Conservation (phyloP, 805 yeast species). For the Nakazawaea ernobii region DNA sequence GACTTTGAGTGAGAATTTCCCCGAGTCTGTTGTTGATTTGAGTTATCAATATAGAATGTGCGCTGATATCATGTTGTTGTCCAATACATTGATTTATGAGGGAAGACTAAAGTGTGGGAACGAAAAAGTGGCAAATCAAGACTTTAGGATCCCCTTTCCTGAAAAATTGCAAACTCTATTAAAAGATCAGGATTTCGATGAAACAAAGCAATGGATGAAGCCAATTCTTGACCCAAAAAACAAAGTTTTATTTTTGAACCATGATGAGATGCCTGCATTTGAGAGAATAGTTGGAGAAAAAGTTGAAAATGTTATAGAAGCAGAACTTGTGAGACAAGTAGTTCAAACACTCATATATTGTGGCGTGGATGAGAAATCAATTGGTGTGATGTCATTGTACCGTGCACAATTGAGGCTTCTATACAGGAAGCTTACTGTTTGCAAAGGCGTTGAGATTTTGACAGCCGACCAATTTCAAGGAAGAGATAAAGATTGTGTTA, state of each 20-base stretch:
- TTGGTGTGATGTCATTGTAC: slow-evolving; percentile 89
- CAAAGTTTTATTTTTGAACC: slow-evolving; percentile 74
- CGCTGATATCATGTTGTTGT: slow-evolving; percentile 75
- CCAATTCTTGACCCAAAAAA: slow-evolving; percentile 46
- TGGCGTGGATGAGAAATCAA: slow-evolving; percentile 53
- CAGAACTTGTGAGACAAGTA: slow-evolving; percentile 53
- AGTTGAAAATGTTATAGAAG: slow-evolving; percentile 70
- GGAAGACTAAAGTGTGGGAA: slow-evolving; percentile 76
- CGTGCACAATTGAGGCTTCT: slow-evolving; percentile 69
- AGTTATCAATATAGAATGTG: slow-evolving; percentile 91
- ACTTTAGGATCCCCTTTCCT: slow-evolving; percentile 42
- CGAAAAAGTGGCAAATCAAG: slow-evolving; percentile 53
- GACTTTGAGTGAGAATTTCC: slow-evolving; percentile 64
- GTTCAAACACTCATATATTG: slow-evolving; percentile 50
- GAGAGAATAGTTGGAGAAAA: slow-evolving; percentile 61
- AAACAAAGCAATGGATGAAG: slow-evolving; percentile 46
- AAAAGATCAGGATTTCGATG: neutral
- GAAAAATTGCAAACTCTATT: slow-evolving; percentile 17
- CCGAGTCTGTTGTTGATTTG: slow-evolving; percentile 69
- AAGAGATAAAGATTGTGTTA: slow-evolving; percentile 85
- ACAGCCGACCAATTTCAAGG: slow-evolving; percentile 98
- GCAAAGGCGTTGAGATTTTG: slow-evolving; percentile 58
- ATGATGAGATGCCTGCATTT: slow-evolving; percentile 57
- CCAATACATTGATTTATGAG: slow-evolving; percentile 74
- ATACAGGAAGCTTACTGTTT: slow-evolving; percentile 20